These are phyloP conservation scores for Colletotrichum endophyticum DNA, from an alignment of 2,329 filamentous ascomycete genomes.

Conservation along the genomic window DNA sequence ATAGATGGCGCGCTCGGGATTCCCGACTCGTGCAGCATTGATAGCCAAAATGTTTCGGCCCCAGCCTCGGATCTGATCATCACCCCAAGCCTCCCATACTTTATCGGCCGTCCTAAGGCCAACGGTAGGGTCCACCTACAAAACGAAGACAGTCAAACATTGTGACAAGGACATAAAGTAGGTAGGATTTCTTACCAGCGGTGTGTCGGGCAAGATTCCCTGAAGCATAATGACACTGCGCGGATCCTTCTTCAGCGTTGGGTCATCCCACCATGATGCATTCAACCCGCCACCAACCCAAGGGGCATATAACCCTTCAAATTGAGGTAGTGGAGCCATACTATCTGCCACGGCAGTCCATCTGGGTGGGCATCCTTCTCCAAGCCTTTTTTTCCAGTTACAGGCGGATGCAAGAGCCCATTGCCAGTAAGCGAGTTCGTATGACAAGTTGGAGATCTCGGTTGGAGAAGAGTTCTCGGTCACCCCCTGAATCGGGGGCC, in stretches of 20 bases:
- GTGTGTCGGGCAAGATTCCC: conserved; percentile 45
- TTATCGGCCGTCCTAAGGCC: conserved; percentile 40
- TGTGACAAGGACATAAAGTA: not conserved
- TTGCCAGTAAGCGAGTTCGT: conserved; percentile 67
- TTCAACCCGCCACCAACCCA: conserved; percentile 56
- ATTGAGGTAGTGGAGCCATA: conserved; percentile 55
- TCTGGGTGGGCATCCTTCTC: conserved; percentile 39
- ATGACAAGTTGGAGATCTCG: conserved; percentile 59
- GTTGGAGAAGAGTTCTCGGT: conserved; percentile 65
- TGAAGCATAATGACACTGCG: conserved; percentile 48
- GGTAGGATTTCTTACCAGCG: conserved; percentile 16
- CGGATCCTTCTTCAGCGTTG: conserved; percentile 41
- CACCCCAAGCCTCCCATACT: conserved; percentile 44
- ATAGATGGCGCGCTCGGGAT: conserved; percentile 43
- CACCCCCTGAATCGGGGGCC: conserved; percentile 48
- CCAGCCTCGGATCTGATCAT: conserved; percentile 47
- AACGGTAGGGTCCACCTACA: conserved; percentile 35
- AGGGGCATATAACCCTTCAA: conserved; percentile 51
- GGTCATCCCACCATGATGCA: conserved; percentile 45
- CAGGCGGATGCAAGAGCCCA: conserved; percentile 61
- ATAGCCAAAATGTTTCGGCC: conserved; percentile 52
- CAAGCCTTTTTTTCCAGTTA: conserved; percentile 55
- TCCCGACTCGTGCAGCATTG: conserved; percentile 43
- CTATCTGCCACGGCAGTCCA: conserved; percentile 56
- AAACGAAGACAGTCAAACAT: not conserved